Evolutionary conservation across 805 yeast species (phyloP).

Genomic region (Candida coquimbonensis): DNA sequence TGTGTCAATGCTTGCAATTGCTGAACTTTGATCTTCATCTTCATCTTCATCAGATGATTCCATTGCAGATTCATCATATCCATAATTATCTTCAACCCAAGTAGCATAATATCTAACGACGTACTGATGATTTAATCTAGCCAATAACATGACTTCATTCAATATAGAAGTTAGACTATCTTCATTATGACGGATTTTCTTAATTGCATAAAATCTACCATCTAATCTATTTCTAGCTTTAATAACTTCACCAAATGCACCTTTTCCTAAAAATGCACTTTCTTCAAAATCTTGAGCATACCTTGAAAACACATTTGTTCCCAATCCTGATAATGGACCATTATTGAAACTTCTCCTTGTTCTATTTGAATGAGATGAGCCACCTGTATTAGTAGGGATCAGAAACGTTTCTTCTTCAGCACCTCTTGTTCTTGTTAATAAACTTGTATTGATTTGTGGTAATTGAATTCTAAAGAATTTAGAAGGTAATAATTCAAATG

Average conservation of each 20-base stretch:
- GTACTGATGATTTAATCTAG: slow-evolving; percentile 88
- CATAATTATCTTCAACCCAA: slow-evolving; percentile 79
- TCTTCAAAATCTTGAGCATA: slow-evolving; percentile 94
- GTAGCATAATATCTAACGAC: slow-evolving; percentile 96
- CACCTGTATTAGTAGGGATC: slow-evolving; percentile 23
- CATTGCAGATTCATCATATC: slow-evolving; percentile 26
- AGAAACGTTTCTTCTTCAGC: slow-evolving; percentile 13
- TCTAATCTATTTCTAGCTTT: slow-evolving; percentile 90
- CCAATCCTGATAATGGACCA: slow-evolving; percentile 29
- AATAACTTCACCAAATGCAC: slow-evolving; percentile 98
- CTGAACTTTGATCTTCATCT: slow-evolving; percentile 22
- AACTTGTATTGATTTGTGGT: slow-evolving; percentile 28
- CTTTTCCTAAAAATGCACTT: slow-evolving; percentile 82
- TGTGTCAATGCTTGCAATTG: slow-evolving; percentile 2
- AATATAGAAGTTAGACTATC: slow-evolving; percentile 73
- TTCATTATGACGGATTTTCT: slow-evolving; percentile 79
- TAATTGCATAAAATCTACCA: slow-evolving; percentile 91
- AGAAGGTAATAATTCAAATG: slow-evolving; percentile 77
- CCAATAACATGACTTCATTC: slow-evolving; percentile 87
- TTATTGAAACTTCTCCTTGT: slow-evolving; percentile 35
- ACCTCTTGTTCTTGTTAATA: slow-evolving; percentile 8
- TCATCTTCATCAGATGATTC: slow-evolving; percentile 12
- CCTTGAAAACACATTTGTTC: slow-evolving; percentile 42
- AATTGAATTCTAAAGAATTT: slow-evolving; percentile 74
- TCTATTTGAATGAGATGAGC: slow-evolving; percentile 15